These are phyloP conservation scores for Platanthera guangdongensis DNA, from an alignment of 106 monocot species.

Conservation along the genomic window DNA sequence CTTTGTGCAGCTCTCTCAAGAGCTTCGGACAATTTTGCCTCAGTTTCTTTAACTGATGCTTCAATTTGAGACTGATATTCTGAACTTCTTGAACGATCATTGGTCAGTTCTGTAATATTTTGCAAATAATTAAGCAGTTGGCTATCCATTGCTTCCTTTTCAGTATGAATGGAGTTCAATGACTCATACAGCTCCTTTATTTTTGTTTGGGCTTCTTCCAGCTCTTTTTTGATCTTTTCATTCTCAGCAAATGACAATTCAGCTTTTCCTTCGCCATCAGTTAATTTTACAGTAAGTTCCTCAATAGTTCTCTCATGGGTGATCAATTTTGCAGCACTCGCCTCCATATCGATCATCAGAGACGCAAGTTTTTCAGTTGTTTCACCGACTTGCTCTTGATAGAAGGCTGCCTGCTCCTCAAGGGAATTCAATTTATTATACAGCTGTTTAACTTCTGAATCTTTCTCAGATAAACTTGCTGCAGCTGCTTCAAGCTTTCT, in stretches of 20 bases:
- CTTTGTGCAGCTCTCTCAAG: conserved; percentile 34
- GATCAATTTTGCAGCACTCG: conserved; percentile 21
- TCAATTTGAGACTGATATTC: conserved; percentile 51
- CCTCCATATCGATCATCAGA: conserved; percentile 50
- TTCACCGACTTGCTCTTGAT: conserved; percentile 24
- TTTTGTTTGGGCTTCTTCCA: conserved; percentile 39
- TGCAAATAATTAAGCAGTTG: conserved; percentile 41
- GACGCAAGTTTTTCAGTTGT: conserved; percentile 39
- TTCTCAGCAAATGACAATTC: conserved; percentile 39
- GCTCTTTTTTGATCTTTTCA: conserved; percentile 43
- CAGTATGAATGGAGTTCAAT: conserved; percentile 38
- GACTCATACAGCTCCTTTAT: conserved; percentile 37
- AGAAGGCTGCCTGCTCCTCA: conserved; percentile 32
- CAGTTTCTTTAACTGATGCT: conserved; percentile 45
- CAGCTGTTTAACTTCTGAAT: conserved; percentile 40
- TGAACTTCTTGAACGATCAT: conserved; percentile 50
- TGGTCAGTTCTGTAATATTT: conserved; percentile 35
- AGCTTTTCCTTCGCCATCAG: conserved; percentile 28
- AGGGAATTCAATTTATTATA: conserved; percentile 29
- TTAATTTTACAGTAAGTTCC: conserved; percentile 43
- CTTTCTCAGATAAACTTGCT: conserved; percentile 42
- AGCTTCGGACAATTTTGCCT: conserved; percentile 44
- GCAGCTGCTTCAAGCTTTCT: conserved; percentile 42
- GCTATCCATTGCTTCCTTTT: conserved; percentile 45
- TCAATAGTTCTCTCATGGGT: conserved; percentile 28